A percentile compares a stretch with the other conserved stretches of the same genome.
These are phyloP conservation scores for Magnaporthiopsis incrustans DNA, from an alignment of 2,329 filamentous ascomycete genomes.

Conservation along the genomic window DNA sequence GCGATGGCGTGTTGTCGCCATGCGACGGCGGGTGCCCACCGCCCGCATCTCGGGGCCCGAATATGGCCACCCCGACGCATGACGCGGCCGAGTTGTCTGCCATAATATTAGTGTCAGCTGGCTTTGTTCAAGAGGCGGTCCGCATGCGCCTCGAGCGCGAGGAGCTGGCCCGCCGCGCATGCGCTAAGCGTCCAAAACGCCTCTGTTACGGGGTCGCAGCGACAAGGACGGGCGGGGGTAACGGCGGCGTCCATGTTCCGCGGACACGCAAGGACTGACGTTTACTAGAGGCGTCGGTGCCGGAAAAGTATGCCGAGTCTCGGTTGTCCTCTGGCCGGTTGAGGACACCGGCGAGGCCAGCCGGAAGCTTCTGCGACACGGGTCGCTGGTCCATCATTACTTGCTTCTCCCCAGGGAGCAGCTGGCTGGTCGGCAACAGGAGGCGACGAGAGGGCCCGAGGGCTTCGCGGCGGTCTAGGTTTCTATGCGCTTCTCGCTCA, in stretches of 20 bases:
- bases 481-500: background rate
- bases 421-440: background rate
- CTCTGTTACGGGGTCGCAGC: background rate
- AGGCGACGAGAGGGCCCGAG: background rate
- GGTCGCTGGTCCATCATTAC: slow-evolving; percentile 30
- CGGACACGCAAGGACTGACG: slow-evolving; percentile 30
- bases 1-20: slow-evolving; percentile 55
- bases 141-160: background rate
- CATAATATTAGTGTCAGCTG: slow-evolving; percentile 6
- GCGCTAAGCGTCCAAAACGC: background rate
- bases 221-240: background rate
- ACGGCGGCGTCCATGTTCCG: background rate
- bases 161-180: background rate
- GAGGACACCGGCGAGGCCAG: slow-evolving; percentile 41
- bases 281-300: slow-evolving; percentile 41
- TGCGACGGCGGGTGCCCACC: slow-evolving; percentile 10
- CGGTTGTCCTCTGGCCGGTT: slow-evolving; percentile 42
- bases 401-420: background rate
- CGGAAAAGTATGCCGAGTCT: slow-evolving; percentile 45
- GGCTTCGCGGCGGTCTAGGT: background rate
- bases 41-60: slow-evolving; percentile 22
- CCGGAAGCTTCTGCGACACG: slow-evolving; percentile 36
- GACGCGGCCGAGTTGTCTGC: slow-evolving; percentile 39
- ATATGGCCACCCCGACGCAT: slow-evolving; percentile 29
- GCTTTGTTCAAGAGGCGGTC: background rate